Evolutionary conservation across 495 filamentous ascomycete genomes (phyloP).

Genomic region (Lophium mytilinum): DNA sequence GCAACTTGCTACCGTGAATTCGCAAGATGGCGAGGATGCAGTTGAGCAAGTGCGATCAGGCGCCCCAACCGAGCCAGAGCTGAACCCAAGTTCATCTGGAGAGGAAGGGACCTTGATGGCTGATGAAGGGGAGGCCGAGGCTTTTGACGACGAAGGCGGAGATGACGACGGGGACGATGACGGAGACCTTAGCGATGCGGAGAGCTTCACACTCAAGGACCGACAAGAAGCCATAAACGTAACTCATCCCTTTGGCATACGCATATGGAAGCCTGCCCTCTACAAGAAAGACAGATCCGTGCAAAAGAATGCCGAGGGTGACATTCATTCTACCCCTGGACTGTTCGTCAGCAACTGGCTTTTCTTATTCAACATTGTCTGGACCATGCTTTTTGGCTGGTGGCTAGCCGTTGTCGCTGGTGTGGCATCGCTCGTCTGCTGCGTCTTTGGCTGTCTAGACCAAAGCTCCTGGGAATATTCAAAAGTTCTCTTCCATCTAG

Average conservation of each 20-base stretch:
- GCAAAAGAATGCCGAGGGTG: slow-evolving; percentile 88
- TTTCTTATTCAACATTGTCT: slow-evolving; percentile 77
- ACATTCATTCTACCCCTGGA: slow-evolving; percentile 94
- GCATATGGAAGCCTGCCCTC: slow-evolving; percentile 95
- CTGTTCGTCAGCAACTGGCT: slow-evolving; percentile 77
- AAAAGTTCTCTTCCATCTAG: slow-evolving; percentile 71
- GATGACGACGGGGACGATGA: slow-evolving; percentile 37
- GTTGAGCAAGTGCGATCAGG: slow-evolving; percentile 16
- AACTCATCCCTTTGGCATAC: slow-evolving; percentile 97
- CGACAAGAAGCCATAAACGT: slow-evolving; percentile 97
- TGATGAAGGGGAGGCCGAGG: slow-evolving; percentile 36
- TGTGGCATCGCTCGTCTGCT: slow-evolving; percentile 65
- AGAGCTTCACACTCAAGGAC: slow-evolving; percentile 71
- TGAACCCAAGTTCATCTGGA: slow-evolving; percentile 27
- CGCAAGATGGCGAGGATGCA: slow-evolving; percentile 21
- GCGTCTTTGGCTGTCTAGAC: slow-evolving; percentile 62
- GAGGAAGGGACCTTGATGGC: slow-evolving; percentile 29
- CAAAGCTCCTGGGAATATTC: slow-evolving; percentile 74
- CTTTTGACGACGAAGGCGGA: slow-evolving; percentile 45
- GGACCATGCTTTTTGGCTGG: slow-evolving; percentile 93
- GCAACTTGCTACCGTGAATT: slow-evolving; percentile 43
- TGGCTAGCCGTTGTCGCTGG: slow-evolving; percentile 80
- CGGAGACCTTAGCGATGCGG: slow-evolving; percentile 38
- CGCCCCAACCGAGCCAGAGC: slow-evolving; percentile 24
- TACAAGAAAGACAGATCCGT: slow-evolving; percentile 98